phyloP scores from a whole-genome alignment of 768 basidiomycete genomes.

The Lentinula boryana region DNA sequence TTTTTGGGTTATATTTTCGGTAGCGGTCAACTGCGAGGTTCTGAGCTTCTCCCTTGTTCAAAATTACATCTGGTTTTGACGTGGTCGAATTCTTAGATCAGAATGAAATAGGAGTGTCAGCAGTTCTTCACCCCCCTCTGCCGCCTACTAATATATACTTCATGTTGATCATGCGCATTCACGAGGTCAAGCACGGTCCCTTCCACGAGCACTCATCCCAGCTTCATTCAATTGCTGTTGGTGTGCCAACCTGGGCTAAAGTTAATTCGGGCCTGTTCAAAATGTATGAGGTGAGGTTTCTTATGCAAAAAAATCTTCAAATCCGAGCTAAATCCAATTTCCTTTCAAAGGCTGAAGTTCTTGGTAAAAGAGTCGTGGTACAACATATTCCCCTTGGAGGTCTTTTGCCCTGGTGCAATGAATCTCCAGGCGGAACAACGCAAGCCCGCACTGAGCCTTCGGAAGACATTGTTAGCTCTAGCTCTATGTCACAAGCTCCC shows the following conservation, averaged over 20 bases:
- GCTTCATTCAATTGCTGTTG: slow-evolving; percentile 76
- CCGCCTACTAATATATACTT: slow-evolving; percentile 76
- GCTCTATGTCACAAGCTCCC: not conserved
- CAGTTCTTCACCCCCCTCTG: slow-evolving; percentile 52
- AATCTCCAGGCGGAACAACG: not conserved
- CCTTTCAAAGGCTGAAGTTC: slow-evolving; percentile 68
- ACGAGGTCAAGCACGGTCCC: slow-evolving; percentile 77
- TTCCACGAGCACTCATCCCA: slow-evolving; percentile 93
- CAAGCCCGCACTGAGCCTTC: not conserved
- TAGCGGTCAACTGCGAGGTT: slow-evolving; percentile 82
- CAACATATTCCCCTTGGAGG: slow-evolving; percentile 90
- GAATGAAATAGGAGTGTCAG: slow-evolving; percentile 54
- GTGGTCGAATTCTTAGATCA: slow-evolving; percentile 40
- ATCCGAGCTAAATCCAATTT: not conserved
- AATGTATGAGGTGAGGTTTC: slow-evolving; percentile 75
- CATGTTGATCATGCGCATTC: slow-evolving; percentile 71
- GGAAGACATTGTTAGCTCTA: not conserved
- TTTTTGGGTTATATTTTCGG: slow-evolving; percentile 91
- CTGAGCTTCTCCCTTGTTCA: slow-evolving; percentile 7
- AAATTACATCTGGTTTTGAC: slow-evolving; percentile 8
- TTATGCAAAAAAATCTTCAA: not conserved
- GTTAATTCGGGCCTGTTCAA: slow-evolving; percentile 87
- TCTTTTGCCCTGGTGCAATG: slow-evolving; percentile 2
- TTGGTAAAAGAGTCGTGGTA: slow-evolving; percentile 93
- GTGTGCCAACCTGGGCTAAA: slow-evolving; percentile 89